phyloP scores from a whole-genome alignment of 805 yeast genomes.

The Kodamaea neixiangensis region DNA sequence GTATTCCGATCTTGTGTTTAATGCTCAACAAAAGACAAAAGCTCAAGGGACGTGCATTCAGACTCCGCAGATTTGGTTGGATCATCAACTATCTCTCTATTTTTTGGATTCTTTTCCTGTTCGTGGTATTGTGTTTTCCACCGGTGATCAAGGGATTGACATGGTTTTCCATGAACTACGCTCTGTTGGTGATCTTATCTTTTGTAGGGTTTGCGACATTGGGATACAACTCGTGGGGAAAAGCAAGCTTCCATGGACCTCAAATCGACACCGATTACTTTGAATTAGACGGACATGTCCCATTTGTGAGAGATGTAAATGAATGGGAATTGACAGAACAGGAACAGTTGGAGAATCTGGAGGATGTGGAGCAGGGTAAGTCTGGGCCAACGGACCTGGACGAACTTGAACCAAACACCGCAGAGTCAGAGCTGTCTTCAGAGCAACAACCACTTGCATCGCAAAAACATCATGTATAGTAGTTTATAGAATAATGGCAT shows the following conservation, averaged over 20 bases:
- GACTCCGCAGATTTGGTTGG: slow-evolving; percentile 65
- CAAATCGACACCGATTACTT: slow-evolving; percentile 47
- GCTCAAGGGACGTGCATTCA: slow-evolving; percentile 67
- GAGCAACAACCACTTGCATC: background rate
- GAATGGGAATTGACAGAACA: slow-evolving; percentile 1
- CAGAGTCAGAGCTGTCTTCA: no score
- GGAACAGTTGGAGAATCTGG: background rate
- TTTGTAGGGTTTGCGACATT: slow-evolving; percentile 49
- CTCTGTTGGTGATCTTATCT: slow-evolving; percentile 58
- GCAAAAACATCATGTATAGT: background rate
- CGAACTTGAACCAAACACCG: no score
- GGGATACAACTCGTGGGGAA: slow-evolving; percentile 66
- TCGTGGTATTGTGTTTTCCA: slow-evolving; percentile 67
- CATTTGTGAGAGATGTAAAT: background rate
- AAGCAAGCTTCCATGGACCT: slow-evolving; percentile 63
- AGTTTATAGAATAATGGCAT: background rate
- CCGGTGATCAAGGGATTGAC: slow-evolving; percentile 51
- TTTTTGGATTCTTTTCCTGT: slow-evolving; percentile 59
- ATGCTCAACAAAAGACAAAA: slow-evolving; percentile 60
- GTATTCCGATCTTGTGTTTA: slow-evolving; percentile 70
- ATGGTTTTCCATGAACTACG: slow-evolving; percentile 57
- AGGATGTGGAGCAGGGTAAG: background rate
- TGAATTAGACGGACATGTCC: slow-evolving; percentile 27
- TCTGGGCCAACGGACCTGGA: background rate
- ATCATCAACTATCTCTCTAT: slow-evolving; percentile 59